Evolutionary conservation across 805 yeast genomes (phyloP), one percentile per base, ranked within the genome.

Genomic region (Nakazawaea populi): DNA sequence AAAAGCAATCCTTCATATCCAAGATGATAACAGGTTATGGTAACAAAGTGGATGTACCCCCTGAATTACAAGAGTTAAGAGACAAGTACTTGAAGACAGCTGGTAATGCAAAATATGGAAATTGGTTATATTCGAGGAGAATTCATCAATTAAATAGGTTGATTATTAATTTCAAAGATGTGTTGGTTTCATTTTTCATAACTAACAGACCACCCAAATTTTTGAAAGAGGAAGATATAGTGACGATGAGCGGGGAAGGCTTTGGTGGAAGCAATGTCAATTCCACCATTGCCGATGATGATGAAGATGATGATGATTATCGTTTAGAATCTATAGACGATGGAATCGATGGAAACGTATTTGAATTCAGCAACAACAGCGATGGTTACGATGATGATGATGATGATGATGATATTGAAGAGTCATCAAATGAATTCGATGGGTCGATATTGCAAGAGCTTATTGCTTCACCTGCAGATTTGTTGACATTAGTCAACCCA

Each of bases 191-290:
- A 5, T 30, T 53, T 27, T 18, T 52, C 2, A 41, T 44, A 8
- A 48, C 42, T 4, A 30, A 34, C 6, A 28, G 31, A 12, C n/a
- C n/a, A 9, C 51, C 51, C 12, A 30, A n/a, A 12, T 48, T 48
- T 39, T 48, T 48, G 35, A 44, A 35, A 28, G 30, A 30, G 29
- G 29, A 28, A 12, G 40, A 37, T n/a, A 7, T 34, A 32, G 29
- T 27, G 39, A 7, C 30, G 27, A 28, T 63, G 60, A 40, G 68
- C 70, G 5, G 55, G 56, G 8, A 73, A 71, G 42, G 24, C 24
- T 18, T 18, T 18, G 24, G 24, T 18, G 24, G 69, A 59, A 31
- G 60, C 31, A 40, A 44, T 14, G 59, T 40, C 69, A 67, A 4
- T 60, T 61, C 5, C 54, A 57, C 14, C 66, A 60, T 18, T 34